Base-by-base conservation (phyloP, 495 filamentous ascomycete genomes). In the Aspergillus cristatus region DNA sequence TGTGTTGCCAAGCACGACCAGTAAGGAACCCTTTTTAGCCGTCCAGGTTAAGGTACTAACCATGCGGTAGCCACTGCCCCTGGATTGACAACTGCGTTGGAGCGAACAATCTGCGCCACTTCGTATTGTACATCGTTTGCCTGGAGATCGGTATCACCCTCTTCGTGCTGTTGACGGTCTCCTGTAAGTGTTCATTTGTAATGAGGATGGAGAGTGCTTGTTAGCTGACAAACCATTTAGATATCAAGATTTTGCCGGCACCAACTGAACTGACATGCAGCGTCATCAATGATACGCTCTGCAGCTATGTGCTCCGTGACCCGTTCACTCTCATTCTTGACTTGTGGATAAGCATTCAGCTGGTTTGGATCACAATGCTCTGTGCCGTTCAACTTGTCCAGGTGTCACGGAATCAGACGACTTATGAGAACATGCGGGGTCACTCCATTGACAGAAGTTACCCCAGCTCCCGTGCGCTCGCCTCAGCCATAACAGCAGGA, bases 71-170 rank as follows among this genome's bases (percentile, higher is more conserved):
- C 50, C 91, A 98, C 55, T 98, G 91, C 50, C 91, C 91, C 0
- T 98, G 91, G 91, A 86, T 96, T 26, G 81, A 91, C 58, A 96
- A 95, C 62, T 98, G 91, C 53, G 76, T 98, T 28, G 91, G 84
- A 29, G 72, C 89, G 28, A 96, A 94, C 53, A 98, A 98, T 54
- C 80, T 94, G 48, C 79, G 91, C 3, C 93, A 96, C 51, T 98
- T 98, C 63, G 81, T 95, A 40, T 58, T 95, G 15, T 98, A 94
- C 53, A 71, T 96, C 22, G 57, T 86, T 14, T 82, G 63, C 45
- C 60, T 97, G 28, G 80, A 87, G 47, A 44, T 83, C 14, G 86
- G 85, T 18, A 81, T 97, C 37, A 43, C 84, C 10, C 43, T 79
- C 6, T 81, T 82, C 38, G 50, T 78, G 8, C 58, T 67, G 40